Evolutionary conservation across 805 yeast genomes (phyloP).

Genomic region (Metschnikowia peoriensis): DNA sequence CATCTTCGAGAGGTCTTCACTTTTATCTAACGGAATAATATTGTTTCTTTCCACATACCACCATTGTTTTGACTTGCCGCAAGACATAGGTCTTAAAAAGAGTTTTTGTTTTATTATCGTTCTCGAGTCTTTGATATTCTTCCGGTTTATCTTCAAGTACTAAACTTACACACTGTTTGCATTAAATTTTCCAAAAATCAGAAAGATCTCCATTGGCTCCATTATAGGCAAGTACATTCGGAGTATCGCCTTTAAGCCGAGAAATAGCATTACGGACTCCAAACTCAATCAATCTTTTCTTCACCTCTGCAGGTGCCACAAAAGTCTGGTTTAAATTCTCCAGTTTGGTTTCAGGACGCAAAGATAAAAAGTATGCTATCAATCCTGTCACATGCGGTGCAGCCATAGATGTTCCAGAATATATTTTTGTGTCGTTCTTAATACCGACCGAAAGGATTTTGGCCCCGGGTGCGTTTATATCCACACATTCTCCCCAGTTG

Average conservation of each 20-base stretch:
- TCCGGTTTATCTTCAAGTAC: no score
- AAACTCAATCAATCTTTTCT: slow-evolving; percentile 37
- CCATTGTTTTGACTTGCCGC: no score
- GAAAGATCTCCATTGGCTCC: slow-evolving; percentile 20
- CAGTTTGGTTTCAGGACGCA: slow-evolving; percentile 16
- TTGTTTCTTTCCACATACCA: no score
- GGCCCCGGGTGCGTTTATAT: slow-evolving; percentile 94
- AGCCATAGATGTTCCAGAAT: slow-evolving; percentile 82
- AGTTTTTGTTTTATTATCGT: no score
- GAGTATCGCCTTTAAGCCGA: slow-evolving; percentile 51
- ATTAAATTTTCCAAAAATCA: slow-evolving; percentile 11
- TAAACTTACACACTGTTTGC: no score
- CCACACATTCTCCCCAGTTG: slow-evolving; percentile 93
- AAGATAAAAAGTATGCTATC: slow-evolving; percentile 48
- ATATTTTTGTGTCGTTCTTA: slow-evolving; percentile 5
- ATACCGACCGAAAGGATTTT: slow-evolving; percentile 59
- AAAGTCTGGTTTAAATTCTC: slow-evolving; percentile 42
- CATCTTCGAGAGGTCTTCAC: no score
- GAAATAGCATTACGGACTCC: slow-evolving; percentile 50
- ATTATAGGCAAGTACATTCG: slow-evolving; percentile 51
- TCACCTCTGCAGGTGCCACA: slow-evolving; percentile 39
- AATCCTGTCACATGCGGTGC: slow-evolving; percentile 70
- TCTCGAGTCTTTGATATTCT: no score
- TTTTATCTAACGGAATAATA: no score
- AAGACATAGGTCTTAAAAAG: no score